phyloP scores from a whole-genome alignment of 2,329 filamentous ascomycete genomes.

The Nothomitra cinnamomea region DNA sequence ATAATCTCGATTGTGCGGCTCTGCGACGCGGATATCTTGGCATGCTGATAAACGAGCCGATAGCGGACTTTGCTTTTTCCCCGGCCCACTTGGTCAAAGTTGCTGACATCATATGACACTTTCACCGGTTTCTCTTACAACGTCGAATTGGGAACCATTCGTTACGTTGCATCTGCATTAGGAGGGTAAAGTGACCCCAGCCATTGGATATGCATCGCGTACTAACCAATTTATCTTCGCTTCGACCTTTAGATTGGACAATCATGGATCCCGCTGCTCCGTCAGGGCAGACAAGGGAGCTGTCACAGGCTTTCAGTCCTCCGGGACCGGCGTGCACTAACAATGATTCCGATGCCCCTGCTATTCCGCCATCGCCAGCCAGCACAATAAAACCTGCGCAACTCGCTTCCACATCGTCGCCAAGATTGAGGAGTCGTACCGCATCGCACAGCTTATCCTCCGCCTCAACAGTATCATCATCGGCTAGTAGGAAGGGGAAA shows the following conservation, averaged over 20 bases:
- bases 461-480: slow-evolving; percentile 22
- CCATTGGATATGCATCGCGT: too few species aligned
- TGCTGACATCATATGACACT: not conserved
- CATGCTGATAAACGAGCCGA: not conserved
- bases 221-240: too few species aligned
- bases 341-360: slow-evolving; percentile 1
- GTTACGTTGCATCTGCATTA: too few species aligned
- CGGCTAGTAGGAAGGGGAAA: slow-evolving; percentile 34
- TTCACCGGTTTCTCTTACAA: too few species aligned
- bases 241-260: too few species aligned
- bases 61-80: not conserved
- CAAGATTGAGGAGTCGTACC: slow-evolving; percentile 16
- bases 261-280: slow-evolving; percentile 13
- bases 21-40: not conserved
- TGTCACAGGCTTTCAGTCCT: not conserved
- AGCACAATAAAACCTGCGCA: not conserved
- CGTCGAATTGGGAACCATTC: too few species aligned
- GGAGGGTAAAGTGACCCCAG: too few species aligned
- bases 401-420: not conserved
- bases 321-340: not conserved
- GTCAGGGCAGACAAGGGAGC: slow-evolving; percentile 10
- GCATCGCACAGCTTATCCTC: slow-evolving; percentile 28
- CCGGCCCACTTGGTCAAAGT: not conserved
- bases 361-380: not conserved
- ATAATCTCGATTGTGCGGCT: not conserved